Evolutionary conservation across 2,329 filamentous ascomycete species (phyloP).

Genomic region (Dissoconium aciculare): DNA sequence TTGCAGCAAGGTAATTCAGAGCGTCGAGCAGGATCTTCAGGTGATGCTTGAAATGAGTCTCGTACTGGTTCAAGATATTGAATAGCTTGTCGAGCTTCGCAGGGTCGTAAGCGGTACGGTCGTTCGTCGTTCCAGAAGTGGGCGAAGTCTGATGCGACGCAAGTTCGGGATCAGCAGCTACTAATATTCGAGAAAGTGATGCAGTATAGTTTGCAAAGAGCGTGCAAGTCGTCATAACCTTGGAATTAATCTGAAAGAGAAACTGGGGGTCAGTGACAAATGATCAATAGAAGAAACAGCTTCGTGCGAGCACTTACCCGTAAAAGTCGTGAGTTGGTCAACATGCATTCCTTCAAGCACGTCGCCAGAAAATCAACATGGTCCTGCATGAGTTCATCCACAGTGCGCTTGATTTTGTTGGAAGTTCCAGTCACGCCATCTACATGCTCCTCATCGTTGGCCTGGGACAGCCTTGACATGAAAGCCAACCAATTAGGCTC

Average conservation of each 20-base stretch:
- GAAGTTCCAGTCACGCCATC: constrained; percentile 1
- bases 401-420: constrained; percentile 47
- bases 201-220: constrained; percentile 86
- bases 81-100: constrained; percentile 58
- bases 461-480: constrained; percentile 63
- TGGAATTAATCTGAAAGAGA: constrained; percentile 79
- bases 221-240: constrained; percentile 88
- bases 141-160: constrained; percentile 29
- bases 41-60: constrained; percentile 82
- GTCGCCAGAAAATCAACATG: constrained; percentile 97
- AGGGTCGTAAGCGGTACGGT: constrained; percentile 34
- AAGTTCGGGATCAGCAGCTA: constrained; percentile 69
- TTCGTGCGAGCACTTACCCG: constrained; percentile 58
- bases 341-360: constrained; percentile 96
- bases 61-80: constrained; percentile 80
- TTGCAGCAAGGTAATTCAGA: constrained; percentile 92
- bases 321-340: constrained; percentile 88
- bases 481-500: constrained; percentile 94
- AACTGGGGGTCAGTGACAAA: too few species aligned
- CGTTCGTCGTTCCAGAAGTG: constrained; percentile 17
- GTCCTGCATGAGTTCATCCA: constrained; percentile 97
- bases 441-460: constrained; percentile 32
- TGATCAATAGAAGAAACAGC: too few species aligned
- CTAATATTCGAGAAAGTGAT: constrained; percentile 70
- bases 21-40: constrained; percentile 88